phyloP scores from a whole-genome alignment of 164 flowering plant species.

The Chloranthus sessilifolius region DNA sequence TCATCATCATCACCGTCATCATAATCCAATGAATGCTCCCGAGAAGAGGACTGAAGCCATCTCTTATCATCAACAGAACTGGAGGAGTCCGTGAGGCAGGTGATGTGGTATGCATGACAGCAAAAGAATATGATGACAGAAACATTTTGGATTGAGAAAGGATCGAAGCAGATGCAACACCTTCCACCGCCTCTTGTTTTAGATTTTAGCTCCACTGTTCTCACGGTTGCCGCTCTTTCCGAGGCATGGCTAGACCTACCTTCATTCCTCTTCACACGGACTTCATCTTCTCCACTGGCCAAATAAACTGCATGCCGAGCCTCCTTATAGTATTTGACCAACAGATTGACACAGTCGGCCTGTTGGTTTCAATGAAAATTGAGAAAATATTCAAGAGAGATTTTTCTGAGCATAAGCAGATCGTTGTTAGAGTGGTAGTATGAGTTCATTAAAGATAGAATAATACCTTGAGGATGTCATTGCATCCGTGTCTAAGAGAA shows the following conservation, averaged over 20 bases:
- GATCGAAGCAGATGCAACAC: constrained; percentile 97
- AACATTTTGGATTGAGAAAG: constrained; percentile 54
- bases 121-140: constrained; percentile 79
- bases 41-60: constrained; percentile 14
- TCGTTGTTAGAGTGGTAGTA: too few species aligned
- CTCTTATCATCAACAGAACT: constrained; percentile 30
- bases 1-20: constrained; percentile 39
- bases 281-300: constrained; percentile 64
- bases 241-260: constrained; percentile 23
- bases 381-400: constrained; percentile 1
- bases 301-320: constrained; percentile 80
- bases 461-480: constrained; percentile 92
- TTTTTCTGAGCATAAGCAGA: too few species aligned
- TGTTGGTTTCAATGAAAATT: constrained; percentile 20
- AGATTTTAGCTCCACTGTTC: constrained; percentile 55
- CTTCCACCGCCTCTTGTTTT: constrained; percentile 73
- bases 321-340: constrained; percentile 88
- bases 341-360: constrained; percentile 84
- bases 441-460: not conserved
- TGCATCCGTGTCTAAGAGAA: constrained; percentile 93
- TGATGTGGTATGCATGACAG: constrained; percentile 84
- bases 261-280: constrained; percentile 41
- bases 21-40: constrained; percentile 17
- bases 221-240: constrained; percentile 29
- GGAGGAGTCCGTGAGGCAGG: constrained; percentile 68